A percentile compares a stretch with the other conserved stretches of the same genome.
phyloP scores from a whole-genome alignment of 106 monocot species.

The Phalaenopsis aphrodite region DNA sequence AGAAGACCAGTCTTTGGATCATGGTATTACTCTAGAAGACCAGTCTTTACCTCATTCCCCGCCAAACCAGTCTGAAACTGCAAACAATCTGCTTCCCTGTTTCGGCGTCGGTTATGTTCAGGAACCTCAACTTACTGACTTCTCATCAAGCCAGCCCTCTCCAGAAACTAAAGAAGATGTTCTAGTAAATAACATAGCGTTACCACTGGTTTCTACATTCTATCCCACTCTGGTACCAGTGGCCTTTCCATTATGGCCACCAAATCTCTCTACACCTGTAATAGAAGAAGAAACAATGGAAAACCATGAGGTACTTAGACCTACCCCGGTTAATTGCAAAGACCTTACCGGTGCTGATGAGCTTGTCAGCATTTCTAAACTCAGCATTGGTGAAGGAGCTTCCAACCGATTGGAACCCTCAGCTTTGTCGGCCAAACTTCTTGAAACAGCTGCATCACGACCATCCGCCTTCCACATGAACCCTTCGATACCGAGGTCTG shows the following conservation, averaged over 20 bases:
- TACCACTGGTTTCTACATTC: slow-evolving; percentile 1
- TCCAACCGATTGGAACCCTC: slow-evolving; percentile 25
- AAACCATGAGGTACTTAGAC: slow-evolving; percentile 47
- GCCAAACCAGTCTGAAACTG: not conserved
- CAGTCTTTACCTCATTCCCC: not conserved
- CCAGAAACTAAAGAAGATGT: not conserved
- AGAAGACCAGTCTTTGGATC: not conserved
- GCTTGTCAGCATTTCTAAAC: slow-evolving; percentile 44
- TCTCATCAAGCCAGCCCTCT: not conserved
- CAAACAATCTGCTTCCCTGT: not conserved
- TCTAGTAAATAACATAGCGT: not conserved
- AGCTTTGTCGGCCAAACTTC: slow-evolving; percentile 44
- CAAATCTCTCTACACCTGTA: not conserved
- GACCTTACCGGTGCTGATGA: slow-evolving; percentile 33
- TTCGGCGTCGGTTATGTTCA: not conserved
- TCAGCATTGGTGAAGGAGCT: slow-evolving; percentile 38
- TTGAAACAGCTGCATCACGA: slow-evolving; percentile 31
- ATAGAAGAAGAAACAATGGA: slow-evolving; percentile 12
- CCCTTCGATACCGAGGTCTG: slow-evolving; percentile 20
- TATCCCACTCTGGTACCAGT: not conserved
- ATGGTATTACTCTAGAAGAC: not conserved
- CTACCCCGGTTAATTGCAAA: slow-evolving; percentile 41
- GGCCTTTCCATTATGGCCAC: not conserved
- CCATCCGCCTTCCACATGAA: slow-evolving; percentile 54
- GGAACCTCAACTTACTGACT: not conserved